Percentiles rank a stretch among this genome's conserved stretches.
Conservation (phyloP, 2,329 filamentous ascomycete genomes). For the Aureobasidium subglaciale region DNA sequence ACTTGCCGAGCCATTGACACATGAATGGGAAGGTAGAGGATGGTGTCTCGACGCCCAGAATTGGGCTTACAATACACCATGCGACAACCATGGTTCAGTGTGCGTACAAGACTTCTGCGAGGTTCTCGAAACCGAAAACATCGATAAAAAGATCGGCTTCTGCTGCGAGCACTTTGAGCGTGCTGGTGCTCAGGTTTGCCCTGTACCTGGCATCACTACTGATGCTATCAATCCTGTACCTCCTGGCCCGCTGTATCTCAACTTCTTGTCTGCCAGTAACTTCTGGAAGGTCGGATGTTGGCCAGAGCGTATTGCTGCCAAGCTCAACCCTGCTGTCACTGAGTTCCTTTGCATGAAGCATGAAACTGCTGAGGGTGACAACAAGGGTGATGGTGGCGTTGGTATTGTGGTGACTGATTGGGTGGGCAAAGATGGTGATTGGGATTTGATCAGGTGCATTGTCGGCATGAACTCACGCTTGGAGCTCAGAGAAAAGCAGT, state of each 20-base stretch:
- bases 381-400: constrained; percentile 53
- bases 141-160: constrained; percentile 71
- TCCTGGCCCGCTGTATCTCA: constrained; percentile 67
- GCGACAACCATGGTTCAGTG: constrained; percentile 66
- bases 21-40: constrained; percentile 41
- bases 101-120: constrained; percentile 95
- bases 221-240: constrained; percentile 36
- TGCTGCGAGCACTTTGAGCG: constrained; percentile 70
- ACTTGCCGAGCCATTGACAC: constrained; percentile 31
- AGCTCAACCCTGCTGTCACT: constrained; percentile 71
- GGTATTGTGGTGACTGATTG: constrained; percentile 90
- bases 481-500: constrained; percentile 26
- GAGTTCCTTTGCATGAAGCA: constrained; percentile 52
- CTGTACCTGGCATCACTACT: constrained; percentile 35
- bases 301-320: constrained; percentile 85
- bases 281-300: constrained; percentile 90
- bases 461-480: constrained; percentile 80
- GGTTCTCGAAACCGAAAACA: constrained; percentile 65
- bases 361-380: constrained; percentile 26
- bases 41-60: constrained; percentile 53
- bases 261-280: constrained; percentile 85
- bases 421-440: constrained; percentile 80
- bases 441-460: constrained; percentile 81
- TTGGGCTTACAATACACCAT: constrained; percentile 86
- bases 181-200: constrained; percentile 39